A percentile compares a stretch with the other conserved stretches of the same genome.
These are phyloP conservation scores for Abrus precatorius DNA, from an alignment of 306 rosid genomes.

Conservation along the genomic window DNA sequence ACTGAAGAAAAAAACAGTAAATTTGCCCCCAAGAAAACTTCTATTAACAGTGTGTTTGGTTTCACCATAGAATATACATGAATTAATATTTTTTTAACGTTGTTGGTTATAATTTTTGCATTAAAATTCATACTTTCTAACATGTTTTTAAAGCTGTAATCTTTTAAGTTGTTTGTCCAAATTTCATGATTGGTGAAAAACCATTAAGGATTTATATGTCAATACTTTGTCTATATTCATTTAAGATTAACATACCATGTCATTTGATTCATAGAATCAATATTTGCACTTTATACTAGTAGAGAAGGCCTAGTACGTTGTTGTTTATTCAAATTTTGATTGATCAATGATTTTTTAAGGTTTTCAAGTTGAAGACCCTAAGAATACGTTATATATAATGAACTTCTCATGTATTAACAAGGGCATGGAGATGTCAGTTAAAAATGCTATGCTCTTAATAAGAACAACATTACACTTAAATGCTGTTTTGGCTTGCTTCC, in stretches of 20 bases:
- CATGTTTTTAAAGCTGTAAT: not conserved
- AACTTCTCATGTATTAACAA: not conserved
- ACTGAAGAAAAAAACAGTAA: not conserved
- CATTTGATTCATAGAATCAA: not conserved
- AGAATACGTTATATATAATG: not conserved
- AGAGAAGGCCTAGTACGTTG: not conserved
- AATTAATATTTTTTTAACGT: too few species aligned
- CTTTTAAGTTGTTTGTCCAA: not conserved
- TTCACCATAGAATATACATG: too few species aligned
- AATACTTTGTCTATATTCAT: not conserved
- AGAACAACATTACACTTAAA: slow-evolving; percentile 36
- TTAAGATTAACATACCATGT: not conserved
- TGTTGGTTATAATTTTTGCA: too few species aligned
- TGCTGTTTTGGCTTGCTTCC: slow-evolving; percentile 55
- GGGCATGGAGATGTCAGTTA: slow-evolving; percentile 24
- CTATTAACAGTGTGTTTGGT: too few species aligned
- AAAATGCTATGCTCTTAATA: slow-evolving; percentile 32
- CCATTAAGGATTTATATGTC: not conserved
- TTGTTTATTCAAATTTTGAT: not conserved
- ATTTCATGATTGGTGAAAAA: not conserved
- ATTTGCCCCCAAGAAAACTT: too few species aligned
- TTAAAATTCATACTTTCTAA: too few species aligned
- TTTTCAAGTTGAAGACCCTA: slow-evolving; percentile 11
- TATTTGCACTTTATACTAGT: not conserved
- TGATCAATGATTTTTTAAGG: not conserved